Evolutionary conservation across 2,329 filamentous ascomycete genomes (phyloP), one percentile per base, ranked within the genome.

Genomic region (Arachnomyces sp.): DNA sequence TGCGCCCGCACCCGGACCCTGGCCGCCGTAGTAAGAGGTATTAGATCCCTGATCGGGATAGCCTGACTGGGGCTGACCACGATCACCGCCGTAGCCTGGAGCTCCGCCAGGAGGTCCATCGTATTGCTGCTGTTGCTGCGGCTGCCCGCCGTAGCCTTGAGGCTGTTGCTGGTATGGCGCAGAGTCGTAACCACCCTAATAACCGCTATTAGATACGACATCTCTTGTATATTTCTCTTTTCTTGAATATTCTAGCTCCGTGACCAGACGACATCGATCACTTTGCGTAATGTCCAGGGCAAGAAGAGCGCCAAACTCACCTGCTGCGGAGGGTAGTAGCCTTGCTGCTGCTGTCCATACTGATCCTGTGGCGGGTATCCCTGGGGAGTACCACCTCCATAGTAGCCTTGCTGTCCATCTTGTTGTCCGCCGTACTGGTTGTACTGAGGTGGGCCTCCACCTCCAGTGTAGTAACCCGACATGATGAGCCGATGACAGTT

Each of bases 1-100:
- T 40, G 13, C 13, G 32, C 41, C 33, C 7, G 28, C 13, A 21
- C 28, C 3, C 47, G 43, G 21, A 16, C 48, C 13, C 7, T 44
- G 31, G 17, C 41, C 41, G 7, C 51, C 51, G 34, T 63, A 64
- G 43, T 62, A 64, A 2, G 52, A 51, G 25, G 55, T 50, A 35
- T 43, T 62, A 40, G 52, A 53, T 33, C 59, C 58, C 29, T 53
- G 52, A 29, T 51, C 45, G n/a, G 48, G 43, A 16, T 52, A 52
- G 13, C 52, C 54, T 36, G 56, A 56, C 4, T 52, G 49, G 4
- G 55, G 51, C 31, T 57, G 54, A 28, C 50, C 52, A 15, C 51
- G 52, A 15, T 53, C 53, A 17, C 54, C 51, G 18, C 54, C 51
- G 31, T 59, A 54, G 8, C 49, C 50, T 6, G 44, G 44, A 13